Percentiles rank a stretch among this genome's conserved stretches.
These are phyloP conservation scores for Sphagnum fallax DNA, from an alignment of 228 moss, liverwort and hornwort species.

Conservation along the genomic window DNA sequence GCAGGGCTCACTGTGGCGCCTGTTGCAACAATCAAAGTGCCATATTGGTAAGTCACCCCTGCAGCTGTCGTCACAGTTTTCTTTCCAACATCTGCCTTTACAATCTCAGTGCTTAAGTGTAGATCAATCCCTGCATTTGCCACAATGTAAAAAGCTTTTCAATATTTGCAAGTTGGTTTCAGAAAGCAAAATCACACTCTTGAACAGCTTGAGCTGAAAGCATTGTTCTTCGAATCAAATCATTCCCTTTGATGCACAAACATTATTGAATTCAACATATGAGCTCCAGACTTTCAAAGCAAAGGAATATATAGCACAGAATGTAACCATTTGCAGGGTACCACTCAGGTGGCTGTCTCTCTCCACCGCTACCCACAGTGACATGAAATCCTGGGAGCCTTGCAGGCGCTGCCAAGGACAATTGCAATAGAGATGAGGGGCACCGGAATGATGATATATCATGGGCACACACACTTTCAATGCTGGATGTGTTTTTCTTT, in stretches of 20 bases:
- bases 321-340: conserved; percentile 64
- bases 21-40: conserved; percentile 73
- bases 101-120: conserved; percentile 52
- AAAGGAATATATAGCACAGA: no score
- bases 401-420: conserved; percentile 64
- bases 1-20: conserved; percentile 62
- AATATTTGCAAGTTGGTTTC: no score
- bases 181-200: no score
- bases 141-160: no score
- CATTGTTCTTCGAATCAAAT: no score
- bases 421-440: neutral
- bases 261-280: no score
- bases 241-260: no score
- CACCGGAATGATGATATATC: no score
- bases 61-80: conserved; percentile 66
- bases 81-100: conserved; percentile 46
- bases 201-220: no score
- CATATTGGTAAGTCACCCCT: conserved; percentile 59
- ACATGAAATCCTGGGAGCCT: conserved; percentile 91
- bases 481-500: no score
- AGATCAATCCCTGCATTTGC: conserved; percentile 65
- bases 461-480: no score
- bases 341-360: conserved; percentile 73
- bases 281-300: no score
- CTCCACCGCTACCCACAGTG: conserved; percentile 72